Percentiles rank a stretch among this genome's conserved stretches.
phyloP scores from a whole-genome alignment of 345 rosid species.

The Toxicodendron radicans region DNA sequence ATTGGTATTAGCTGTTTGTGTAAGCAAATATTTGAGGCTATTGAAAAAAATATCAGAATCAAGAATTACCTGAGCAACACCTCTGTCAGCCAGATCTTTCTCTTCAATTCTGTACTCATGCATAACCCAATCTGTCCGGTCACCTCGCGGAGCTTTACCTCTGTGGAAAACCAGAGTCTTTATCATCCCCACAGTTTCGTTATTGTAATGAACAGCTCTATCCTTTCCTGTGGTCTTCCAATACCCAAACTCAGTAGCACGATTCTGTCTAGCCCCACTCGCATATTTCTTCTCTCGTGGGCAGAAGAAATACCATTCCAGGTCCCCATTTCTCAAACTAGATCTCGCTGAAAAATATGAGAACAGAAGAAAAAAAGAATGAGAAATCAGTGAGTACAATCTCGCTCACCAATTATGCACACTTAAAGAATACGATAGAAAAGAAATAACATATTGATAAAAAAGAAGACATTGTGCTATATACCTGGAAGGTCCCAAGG shows the following conservation, averaged over 20 bases:
- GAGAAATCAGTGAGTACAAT: not conserved
- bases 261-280: constrained; percentile 41
- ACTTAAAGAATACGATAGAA: not conserved
- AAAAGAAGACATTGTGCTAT: not conserved
- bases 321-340: constrained; percentile 44
- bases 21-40: not conserved
- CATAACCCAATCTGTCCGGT: constrained; percentile 83
- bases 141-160: constrained; percentile 50
- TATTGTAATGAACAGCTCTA: constrained; percentile 41
- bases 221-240: constrained; percentile 89
- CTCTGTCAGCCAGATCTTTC: constrained; percentile 25
- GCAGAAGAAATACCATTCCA: constrained; percentile 84
- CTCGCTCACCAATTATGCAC: not conserved
- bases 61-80: constrained; percentile 32
- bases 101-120: constrained; percentile 67
- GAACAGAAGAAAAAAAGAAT: not conserved
- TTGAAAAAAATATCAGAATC: not conserved
- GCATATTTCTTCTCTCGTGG: constrained; percentile 62
- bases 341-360: constrained; percentile 38
- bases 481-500: constrained; percentile 73
- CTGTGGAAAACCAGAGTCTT: constrained; percentile 61
- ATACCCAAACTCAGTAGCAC: constrained; percentile 55
- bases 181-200: constrained; percentile 52
- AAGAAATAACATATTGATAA: not conserved
- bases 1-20: no score